Percentiles rank a stretch among this genome's conserved stretches.
These are phyloP conservation scores for Lindgomyces ingoldianus DNA, from an alignment of 495 filamentous ascomycete species.

Conservation along the genomic window DNA sequence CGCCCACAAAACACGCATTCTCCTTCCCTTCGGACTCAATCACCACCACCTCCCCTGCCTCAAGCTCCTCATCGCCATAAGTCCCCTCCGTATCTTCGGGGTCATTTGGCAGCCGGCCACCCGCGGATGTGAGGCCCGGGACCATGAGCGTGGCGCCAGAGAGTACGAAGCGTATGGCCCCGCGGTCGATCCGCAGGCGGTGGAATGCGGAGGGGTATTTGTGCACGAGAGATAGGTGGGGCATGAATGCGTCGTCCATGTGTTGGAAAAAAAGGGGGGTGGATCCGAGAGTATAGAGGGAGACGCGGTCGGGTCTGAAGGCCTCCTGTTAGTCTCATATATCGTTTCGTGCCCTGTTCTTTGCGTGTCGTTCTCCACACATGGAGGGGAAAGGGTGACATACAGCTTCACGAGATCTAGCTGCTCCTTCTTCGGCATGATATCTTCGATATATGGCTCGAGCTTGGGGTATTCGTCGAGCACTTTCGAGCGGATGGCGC, in stretches of 20 bases:
- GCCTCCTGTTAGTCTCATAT: not conserved
- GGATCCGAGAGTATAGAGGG: slow-evolving; percentile 77
- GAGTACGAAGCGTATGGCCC: slow-evolving; percentile 95
- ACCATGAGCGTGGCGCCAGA: slow-evolving; percentile 93
- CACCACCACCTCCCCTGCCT: slow-evolving; percentile 78
- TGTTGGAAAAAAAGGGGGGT: slow-evolving; percentile 89
- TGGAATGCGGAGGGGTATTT: slow-evolving; percentile 66
- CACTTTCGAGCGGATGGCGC: slow-evolving; percentile 77
- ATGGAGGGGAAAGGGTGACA: not conserved
- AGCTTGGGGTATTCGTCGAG: slow-evolving; percentile 83
- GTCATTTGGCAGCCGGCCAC: slow-evolving; percentile 69
- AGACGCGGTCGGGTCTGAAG: slow-evolving; percentile 73
- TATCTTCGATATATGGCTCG: slow-evolving; percentile 85
- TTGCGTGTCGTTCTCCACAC: no score
- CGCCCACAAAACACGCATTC: slow-evolving; percentile 84
- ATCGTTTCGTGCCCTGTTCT: not conserved
- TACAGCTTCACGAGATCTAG: slow-evolving; percentile 86
- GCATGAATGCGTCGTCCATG: slow-evolving; percentile 73
- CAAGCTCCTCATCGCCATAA: slow-evolving; percentile 59
- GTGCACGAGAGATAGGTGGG: slow-evolving; percentile 58
- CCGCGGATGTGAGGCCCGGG: slow-evolving; percentile 80
- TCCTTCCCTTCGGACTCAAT: slow-evolving; percentile 92
- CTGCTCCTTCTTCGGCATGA: slow-evolving; percentile 94
- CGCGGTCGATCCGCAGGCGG: slow-evolving; percentile 77
- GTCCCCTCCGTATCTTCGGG: slow-evolving; percentile 45